phyloP scores from a whole-genome alignment of 106 monocot species.

The Dendrobium nobile region DNA sequence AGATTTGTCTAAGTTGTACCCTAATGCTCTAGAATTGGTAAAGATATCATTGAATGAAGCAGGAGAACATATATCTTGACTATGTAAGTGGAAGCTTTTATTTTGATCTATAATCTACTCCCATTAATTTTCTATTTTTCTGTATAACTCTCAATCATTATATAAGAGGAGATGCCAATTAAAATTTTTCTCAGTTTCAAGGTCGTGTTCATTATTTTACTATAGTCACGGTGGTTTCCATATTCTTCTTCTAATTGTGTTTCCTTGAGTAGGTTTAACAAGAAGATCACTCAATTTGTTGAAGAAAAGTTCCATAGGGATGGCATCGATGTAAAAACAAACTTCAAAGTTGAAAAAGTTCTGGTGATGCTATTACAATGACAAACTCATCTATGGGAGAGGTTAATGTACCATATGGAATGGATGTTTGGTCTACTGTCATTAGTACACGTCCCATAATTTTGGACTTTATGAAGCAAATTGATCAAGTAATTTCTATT shows the following conservation, averaged over 20 bases:
- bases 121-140: background rate
- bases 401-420: slow-evolving; percentile 51
- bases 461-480: slow-evolving; percentile 65
- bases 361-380: no score
- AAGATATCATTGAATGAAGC: slow-evolving; percentile 80
- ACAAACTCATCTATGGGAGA: no score
- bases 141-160: background rate
- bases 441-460: slow-evolving; percentile 77
- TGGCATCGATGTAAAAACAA: no score
- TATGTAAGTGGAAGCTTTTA: slow-evolving; percentile 41
- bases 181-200: background rate
- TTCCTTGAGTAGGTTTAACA: no score
- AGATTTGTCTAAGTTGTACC: slow-evolving; percentile 73
- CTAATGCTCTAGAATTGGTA: slow-evolving; percentile 39
- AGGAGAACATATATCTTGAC: slow-evolving; percentile 74
- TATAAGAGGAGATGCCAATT: background rate
- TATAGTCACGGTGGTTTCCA: no score
- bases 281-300: no score
- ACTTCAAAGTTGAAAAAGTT: no score
- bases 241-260: no score
- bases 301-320: no score
- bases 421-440: slow-evolving; percentile 90
- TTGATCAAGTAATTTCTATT: slow-evolving; percentile 53
- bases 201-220: background rate
- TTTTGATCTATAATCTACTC: background rate